Base-by-base conservation (phyloP, 306 rosid genomes). In the Castanea mollissima region DNA sequence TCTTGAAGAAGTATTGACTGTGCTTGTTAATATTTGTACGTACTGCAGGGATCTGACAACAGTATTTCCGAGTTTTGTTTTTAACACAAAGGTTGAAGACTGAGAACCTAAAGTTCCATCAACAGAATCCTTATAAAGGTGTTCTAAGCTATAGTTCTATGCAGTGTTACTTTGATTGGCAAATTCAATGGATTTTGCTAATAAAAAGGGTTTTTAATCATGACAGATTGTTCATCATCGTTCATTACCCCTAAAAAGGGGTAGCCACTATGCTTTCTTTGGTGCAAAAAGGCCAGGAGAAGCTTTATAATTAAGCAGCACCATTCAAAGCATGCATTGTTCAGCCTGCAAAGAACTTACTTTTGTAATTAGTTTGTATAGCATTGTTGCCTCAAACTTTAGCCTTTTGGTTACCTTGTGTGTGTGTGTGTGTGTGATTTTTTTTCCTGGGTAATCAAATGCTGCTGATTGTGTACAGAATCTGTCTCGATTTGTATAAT, bases 31-130 rank as follows among this genome's bases (percentile, higher is more conserved):
- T 81, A n/a, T 10, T 16, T 52, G 73, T n/a, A 80, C 35, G 35
- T 84, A 56, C 78, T 27, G 27, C 54, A 92, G 97, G 91, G 92
- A 92, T 67, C 27, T 89, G 81, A 80, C 94, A 35, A 73, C 83
- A 31, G 41, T 72, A 59, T 89, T 85, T 89, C 94, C 94, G 0
- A 90, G 88, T 81, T 92, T 89, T 78, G 55, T 89, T 65, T 87
- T 87, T 69, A 82, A 82, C 69, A 67, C 86, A 0, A 88, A 79
- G 81, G 88, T 81, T 35, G 90, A 82, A 86, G 81, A 79, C 82
- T 88, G 78, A 88, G 70, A 27, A 25, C 20, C 13, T 32, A 44
- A 74, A 55, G 55, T 56, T 62, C 46, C 27, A 23, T 27, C n/a
- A 20, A 13, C 6, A 54, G 63, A 6, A 31, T 25, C 18, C 31